phyloP scores from a whole-genome alignment of 331 rosid species.

The Cucumis variabilis region DNA sequence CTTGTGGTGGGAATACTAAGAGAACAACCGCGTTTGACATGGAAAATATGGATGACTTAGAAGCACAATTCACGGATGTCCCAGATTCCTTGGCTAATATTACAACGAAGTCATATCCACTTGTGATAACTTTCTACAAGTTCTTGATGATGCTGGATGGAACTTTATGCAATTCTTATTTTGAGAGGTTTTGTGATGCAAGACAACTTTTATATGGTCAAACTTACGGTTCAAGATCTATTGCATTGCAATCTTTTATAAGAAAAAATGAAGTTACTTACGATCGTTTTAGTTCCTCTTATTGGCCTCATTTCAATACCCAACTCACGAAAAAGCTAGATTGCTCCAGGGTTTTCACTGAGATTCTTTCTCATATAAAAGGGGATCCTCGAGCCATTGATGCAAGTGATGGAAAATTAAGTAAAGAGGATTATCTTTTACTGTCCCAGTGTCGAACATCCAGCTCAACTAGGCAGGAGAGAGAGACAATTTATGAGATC shows the following conservation, averaged over 20 bases:
- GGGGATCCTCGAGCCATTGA: conserved; percentile 53
- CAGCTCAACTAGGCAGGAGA: conserved; percentile 40
- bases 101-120: conserved; percentile 59
- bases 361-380: conserved; percentile 78
- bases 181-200: conserved; percentile 55
- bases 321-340: conserved; percentile 59
- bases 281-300: conserved; percentile 58
- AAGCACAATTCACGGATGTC: conserved; percentile 50
- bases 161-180: conserved; percentile 67
- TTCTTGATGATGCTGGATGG: conserved; percentile 88
- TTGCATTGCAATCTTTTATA: conserved; percentile 53
- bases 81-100: conserved; percentile 60
- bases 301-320: conserved; percentile 72
- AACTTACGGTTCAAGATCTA: conserved; percentile 42
- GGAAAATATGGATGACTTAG: conserved; percentile 54
- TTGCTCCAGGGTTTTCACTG: conserved; percentile 59
- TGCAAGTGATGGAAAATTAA: conserved; percentile 48
- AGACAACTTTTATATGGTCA: conserved; percentile 27
- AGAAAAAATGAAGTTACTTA: conserved; percentile 67
- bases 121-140: conserved; percentile 75
- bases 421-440: conserved; percentile 51
- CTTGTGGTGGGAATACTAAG: conserved; percentile 41
- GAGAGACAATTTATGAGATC: conserved; percentile 57
- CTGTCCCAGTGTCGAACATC: conserved; percentile 54
- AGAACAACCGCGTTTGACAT: conserved; percentile 31